phyloP scores from a whole-genome alignment of 257 asterid species.

The Echites panduratus region DNA sequence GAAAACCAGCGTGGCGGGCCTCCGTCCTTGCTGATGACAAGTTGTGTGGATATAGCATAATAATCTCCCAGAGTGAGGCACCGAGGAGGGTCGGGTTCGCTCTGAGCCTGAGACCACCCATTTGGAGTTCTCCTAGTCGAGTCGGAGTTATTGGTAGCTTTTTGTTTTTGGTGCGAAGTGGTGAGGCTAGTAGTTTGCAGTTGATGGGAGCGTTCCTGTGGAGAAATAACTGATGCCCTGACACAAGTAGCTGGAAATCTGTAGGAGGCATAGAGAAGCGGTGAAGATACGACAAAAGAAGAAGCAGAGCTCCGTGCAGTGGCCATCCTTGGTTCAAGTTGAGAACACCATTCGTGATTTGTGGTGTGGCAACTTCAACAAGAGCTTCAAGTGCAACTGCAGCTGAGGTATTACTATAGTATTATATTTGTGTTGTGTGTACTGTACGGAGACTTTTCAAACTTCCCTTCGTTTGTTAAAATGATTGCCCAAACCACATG shows the following conservation, averaged over 20 bases:
- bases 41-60: constrained; percentile 34
- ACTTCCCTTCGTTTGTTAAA: not conserved
- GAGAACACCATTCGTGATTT: too few relatives aligned
- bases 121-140: not conserved
- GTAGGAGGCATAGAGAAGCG: not conserved
- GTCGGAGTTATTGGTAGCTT: not conserved
- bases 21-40: constrained; percentile 39
- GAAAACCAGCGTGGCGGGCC: constrained; percentile 91
- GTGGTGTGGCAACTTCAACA: too few relatives aligned
- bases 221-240: constrained; percentile 12
- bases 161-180: not conserved
- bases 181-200: not conserved
- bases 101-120: not conserved
- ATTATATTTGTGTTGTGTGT: too few relatives aligned
- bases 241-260: not conserved
- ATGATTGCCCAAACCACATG: not conserved
- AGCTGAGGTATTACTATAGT: too few relatives aligned
- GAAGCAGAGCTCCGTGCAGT: not conserved
- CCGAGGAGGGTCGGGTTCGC: not conserved
- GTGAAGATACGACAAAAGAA: not conserved
- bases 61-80: constrained; percentile 40
- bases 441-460: not conserved
- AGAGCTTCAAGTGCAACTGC: too few relatives aligned
- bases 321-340: not conserved
- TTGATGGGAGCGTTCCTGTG: constrained; percentile 18